phyloP scores from a whole-genome alignment of 768 basidiomycete genomes.

The Auriscalpium microsporum region DNA sequence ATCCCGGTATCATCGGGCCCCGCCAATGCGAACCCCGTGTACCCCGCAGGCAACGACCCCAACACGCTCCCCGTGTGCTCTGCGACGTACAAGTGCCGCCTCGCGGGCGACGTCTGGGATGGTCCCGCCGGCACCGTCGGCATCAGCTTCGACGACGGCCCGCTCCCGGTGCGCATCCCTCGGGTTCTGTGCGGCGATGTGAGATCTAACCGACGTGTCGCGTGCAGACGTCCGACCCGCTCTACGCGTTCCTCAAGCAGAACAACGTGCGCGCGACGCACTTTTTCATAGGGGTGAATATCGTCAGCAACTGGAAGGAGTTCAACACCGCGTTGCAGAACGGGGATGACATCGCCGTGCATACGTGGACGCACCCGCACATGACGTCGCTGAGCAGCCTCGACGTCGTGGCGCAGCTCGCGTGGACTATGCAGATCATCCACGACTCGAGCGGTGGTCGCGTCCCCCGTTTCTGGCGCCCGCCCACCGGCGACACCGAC shows the following conservation, averaged over 20 bases:
- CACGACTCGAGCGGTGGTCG: conserved; percentile 37
- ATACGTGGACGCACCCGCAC: conserved; percentile 40
- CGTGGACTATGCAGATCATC: conserved; percentile 49
- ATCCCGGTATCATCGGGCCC: conserved; percentile 42
- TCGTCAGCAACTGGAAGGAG: conserved; percentile 44
- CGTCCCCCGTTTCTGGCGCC: conserved; percentile 35
- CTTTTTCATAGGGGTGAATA: conserved; percentile 83
- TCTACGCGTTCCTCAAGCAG: conserved; percentile 60
- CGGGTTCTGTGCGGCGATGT: neutral
- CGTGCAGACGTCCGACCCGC: conserved; percentile 25
- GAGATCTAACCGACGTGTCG: neutral
- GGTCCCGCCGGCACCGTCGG: conserved; percentile 63
- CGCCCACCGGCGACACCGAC: conserved; percentile 32
- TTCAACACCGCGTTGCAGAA: conserved; percentile 47
- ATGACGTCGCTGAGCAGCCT: conserved; percentile 42
- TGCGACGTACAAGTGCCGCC: conserved; percentile 49
- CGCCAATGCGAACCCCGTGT: conserved; percentile 26
- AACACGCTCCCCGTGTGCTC: conserved; percentile 58
- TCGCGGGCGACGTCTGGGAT: conserved; percentile 61
- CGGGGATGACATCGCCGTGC: conserved; percentile 31
- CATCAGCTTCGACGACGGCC: conserved; percentile 77
- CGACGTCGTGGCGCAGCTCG: conserved; percentile 37
- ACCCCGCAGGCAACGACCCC: conserved; percentile 33
- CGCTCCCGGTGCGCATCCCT: conserved; percentile 35
- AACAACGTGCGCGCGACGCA: conserved; percentile 72